Conservation (phyloP, 371 early-diverging fungal genomes). For the Mucor ambiguus region DNA sequence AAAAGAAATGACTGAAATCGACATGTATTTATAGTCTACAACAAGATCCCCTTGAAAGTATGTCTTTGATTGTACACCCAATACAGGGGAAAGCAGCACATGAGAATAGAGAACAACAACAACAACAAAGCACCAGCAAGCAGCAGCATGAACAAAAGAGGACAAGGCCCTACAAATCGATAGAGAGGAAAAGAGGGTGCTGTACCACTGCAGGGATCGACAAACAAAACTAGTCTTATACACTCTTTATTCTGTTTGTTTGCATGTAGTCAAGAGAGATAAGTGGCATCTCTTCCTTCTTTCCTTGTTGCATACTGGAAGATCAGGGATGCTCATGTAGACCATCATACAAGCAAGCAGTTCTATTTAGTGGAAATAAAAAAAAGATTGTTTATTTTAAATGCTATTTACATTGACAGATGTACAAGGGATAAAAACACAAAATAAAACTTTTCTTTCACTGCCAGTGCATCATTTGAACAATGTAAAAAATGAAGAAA, state of each 20-base stretch:
- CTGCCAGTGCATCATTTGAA: constrained; percentile 46
- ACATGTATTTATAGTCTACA: constrained; percentile 1
- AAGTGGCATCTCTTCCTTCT: neutral
- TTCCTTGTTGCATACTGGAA: neutral
- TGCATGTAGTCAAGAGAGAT: neutral
- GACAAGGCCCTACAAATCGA: neutral
- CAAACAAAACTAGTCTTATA: constrained; percentile 7
- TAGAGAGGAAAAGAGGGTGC: neutral
- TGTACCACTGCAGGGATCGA: constrained; percentile 23
- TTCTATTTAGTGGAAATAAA: constrained; percentile 1
- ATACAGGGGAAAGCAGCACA: neutral
- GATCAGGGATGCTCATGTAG: constrained; percentile 6
- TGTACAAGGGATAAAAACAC: constrained; percentile 9
- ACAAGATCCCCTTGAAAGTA: neutral
- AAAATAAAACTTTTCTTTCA: constrained; percentile 37
- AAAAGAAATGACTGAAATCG: neutral
- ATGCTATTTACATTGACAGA: constrained; percentile 26
- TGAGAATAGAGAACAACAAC: neutral
- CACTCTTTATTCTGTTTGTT: neutral
- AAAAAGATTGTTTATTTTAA: constrained; percentile 13
- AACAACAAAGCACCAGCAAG: neutral
- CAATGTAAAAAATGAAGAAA: constrained; percentile 5
- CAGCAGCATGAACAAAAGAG: neutral
- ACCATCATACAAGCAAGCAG: neutral
- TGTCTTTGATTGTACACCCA: neutral